Evolutionary conservation across 2,329 filamentous ascomycete genomes (phyloP), one percentile per base, ranked within the genome.

Genomic region (Didymella pomorum): DNA sequence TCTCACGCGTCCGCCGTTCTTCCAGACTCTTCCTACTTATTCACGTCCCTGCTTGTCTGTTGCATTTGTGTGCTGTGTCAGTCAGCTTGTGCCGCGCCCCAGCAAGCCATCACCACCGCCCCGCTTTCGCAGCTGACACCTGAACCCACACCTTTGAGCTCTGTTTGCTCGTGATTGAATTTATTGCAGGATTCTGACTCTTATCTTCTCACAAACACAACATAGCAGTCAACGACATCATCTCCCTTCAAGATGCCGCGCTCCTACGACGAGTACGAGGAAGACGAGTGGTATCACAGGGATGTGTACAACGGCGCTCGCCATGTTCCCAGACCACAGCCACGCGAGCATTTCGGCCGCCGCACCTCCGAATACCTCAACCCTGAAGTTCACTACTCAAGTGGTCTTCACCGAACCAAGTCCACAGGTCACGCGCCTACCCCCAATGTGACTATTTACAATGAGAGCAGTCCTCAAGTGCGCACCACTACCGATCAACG

Each of bases 361-460:
- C 70, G 65, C 56, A 68, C 70, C 49, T 68, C 64, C 37, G 72
- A 76, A 35, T 71, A 71, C 20, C 66, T 77, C 23, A 58, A 52
- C 12, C 75, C 74, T 1, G 70, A 75, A 43, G 61, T 60, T 18
- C 63, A 66, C 52, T 75, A 68, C 37, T 61, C 67, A 1, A 62
- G 65, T 41, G 72, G 73, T 41, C 75, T 81, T 16, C 76, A 81
- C 48, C 78, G 80, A 52, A 79, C 78, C 46, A 76, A 79, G 57
- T 81, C 79, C 16, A 75, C 77, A 41, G 80, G 80, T 43, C 75
- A 79, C 53, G 63, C 72, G 23, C 79, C 79, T 14, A 71, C 71
- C n/a, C 80, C 80, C 18, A 76, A 79, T 45, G 76, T 82, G 61
- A 80, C 79, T 64, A 80, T 81, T 60, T 78, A 79, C 72, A 74